Evolutionary conservation across 1,284 basidiomycete genomes (phyloP).

Genomic region (Chalciporus sp.): DNA sequence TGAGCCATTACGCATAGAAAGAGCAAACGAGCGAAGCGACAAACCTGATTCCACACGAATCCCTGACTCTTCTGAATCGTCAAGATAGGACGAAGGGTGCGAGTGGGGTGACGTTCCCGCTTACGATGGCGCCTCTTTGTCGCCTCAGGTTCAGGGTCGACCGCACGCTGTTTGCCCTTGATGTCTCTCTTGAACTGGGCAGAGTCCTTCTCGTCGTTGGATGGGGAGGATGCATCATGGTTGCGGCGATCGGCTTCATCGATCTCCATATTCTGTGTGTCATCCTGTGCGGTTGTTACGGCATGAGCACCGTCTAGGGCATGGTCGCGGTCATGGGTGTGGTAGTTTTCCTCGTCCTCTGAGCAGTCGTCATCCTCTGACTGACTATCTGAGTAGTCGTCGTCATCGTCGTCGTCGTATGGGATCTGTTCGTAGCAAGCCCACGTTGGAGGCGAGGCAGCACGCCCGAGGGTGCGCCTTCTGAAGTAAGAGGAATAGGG

Average conservation of each 20-base stretch:
- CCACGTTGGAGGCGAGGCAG: constrained; percentile 80
- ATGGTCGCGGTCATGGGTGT: constrained; percentile 28
- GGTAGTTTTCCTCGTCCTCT: constrained; percentile 71
- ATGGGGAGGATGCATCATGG: not conserved
- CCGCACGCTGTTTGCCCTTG: constrained; percentile 78
- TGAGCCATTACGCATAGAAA: constrained; percentile 6
- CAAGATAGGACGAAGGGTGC: constrained; percentile 73
- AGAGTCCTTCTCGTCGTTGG: constrained; percentile 38
- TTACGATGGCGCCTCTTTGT: constrained; percentile 54
- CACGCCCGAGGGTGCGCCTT: constrained; percentile 71
- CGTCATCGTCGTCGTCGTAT: constrained; percentile 51
- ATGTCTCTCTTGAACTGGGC: constrained; percentile 55
- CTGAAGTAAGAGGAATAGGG: constrained; percentile 63
- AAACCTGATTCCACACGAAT: constrained; percentile 86
- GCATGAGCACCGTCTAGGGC: constrained; percentile 33
- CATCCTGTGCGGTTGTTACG: constrained; percentile 35
- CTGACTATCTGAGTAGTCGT: constrained; percentile 48
- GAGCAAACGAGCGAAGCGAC: constrained; percentile 23
- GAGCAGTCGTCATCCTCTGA: constrained; percentile 62
- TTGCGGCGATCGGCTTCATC: constrained; percentile 40
- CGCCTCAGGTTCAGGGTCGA: constrained; percentile 53
- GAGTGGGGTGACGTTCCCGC: constrained; percentile 58
- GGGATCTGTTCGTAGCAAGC: constrained; percentile 86
- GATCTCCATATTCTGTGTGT: constrained; percentile 63
- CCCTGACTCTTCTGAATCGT: constrained; percentile 83